phyloP scores from a whole-genome alignment of 2,329 filamentous ascomycete genomes.

The Berkeleyomyces basicola region DNA sequence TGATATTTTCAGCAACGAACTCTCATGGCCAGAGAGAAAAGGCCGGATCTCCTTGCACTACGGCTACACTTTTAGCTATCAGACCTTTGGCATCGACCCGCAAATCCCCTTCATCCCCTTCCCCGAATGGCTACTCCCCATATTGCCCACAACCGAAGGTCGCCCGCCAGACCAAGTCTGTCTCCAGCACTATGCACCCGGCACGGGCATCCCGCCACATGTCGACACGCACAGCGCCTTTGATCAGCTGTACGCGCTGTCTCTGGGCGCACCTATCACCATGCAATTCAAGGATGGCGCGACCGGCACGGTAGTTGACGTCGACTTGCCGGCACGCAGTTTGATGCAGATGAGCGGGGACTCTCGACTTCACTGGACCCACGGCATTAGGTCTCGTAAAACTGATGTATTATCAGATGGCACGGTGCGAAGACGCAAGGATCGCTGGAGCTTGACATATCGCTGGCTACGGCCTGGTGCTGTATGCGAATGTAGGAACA shows the following conservation, averaged over 20 bases:
- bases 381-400: conserved; percentile 37
- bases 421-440: conserved; percentile 24
- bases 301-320: conserved; percentile 20
- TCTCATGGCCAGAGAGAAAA: conserved; percentile 29
- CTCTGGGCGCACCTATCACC: conserved; percentile 26
- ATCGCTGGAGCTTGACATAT: conserved; percentile 40
- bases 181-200: conserved; percentile 42
- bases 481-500: conserved; percentile 34
- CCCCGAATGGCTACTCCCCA: conserved; percentile 32
- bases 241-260: conserved; percentile 30
- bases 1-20: conserved; percentile 26
- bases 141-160: conserved; percentile 28
- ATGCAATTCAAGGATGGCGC: conserved; percentile 27
- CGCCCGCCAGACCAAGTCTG: conserved; percentile 40
- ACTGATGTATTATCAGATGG: conserved; percentile 32
- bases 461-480: conserved; percentile 32
- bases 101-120: conserved; percentile 33
- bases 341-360: conserved; percentile 36
- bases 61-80: conserved; percentile 41
- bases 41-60: conserved; percentile 34
- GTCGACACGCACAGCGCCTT: conserved; percentile 38
- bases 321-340: conserved; percentile 32
- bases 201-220: conserved; percentile 42
- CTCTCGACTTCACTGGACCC: conserved; percentile 36
- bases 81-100: conserved; percentile 37